phyloP scores from a whole-genome alignment of 306 rosid genomes.

The Delonix regia region DNA sequence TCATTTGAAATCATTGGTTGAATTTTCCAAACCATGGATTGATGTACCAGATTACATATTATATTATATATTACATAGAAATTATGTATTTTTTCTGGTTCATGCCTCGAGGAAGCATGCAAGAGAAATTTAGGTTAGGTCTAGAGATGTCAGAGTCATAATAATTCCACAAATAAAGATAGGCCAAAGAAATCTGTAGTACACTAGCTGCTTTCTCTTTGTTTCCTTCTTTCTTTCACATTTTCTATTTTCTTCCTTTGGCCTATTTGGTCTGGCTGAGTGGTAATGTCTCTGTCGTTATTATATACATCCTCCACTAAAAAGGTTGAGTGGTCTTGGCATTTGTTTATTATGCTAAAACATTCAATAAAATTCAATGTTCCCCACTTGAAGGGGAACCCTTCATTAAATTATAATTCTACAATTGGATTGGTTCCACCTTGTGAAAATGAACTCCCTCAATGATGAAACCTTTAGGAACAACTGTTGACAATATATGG shows the following conservation, averaged over 20 bases:
- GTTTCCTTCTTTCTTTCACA: neutral
- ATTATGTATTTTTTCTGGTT: conserved; percentile 11
- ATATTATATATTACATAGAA: neutral
- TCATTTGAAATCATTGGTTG: conserved; percentile 39
- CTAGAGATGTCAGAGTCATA: conserved; percentile 7
- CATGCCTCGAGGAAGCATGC: conserved; percentile 4
- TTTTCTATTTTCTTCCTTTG: conserved; percentile 25
- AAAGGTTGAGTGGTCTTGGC: conserved; percentile 25
- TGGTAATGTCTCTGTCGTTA: conserved; percentile 43
- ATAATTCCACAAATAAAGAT: conserved; percentile 30
- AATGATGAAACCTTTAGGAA: conserved; percentile 20
- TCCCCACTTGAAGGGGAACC: conserved; percentile 32
- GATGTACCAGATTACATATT: conserved; percentile 2
- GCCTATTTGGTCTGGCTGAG: conserved; percentile 32
- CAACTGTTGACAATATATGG: conserved; percentile 14
- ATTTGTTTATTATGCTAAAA: conserved; percentile 21
- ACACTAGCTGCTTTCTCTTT: conserved; percentile 33
- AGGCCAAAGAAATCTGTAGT: conserved; percentile 25
- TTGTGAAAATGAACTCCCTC: conserved; percentile 26
- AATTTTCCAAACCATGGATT: conserved; percentile 36
- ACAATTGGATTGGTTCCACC: conserved; percentile 31
- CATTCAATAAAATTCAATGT: conserved; percentile 28
- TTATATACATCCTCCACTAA: conserved; percentile 42
- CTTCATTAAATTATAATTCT: conserved; percentile 12
- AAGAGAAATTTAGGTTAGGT: conserved; percentile 43